Conservation (phyloP, 306 rosid genomes). For the Argentina anserina region DNA sequence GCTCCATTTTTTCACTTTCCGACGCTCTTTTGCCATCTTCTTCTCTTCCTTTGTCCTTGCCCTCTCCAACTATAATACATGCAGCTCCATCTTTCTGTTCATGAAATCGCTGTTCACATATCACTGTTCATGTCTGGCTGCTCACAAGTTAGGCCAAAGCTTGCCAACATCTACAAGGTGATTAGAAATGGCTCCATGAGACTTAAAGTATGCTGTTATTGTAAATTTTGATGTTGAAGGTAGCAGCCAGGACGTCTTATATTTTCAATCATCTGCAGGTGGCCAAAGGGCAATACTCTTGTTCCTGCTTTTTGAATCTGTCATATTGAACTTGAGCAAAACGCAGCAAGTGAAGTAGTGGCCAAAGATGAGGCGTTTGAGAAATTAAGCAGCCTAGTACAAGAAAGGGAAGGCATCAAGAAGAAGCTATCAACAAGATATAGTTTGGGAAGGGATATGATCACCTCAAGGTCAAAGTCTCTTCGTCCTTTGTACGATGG, state of each 20-base stretch:
- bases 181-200: constrained; percentile 13
- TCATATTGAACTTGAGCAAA: constrained; percentile 47
- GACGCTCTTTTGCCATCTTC: no score
- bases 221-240: neutral
- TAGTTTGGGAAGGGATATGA: constrained; percentile 59
- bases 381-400: constrained; percentile 32
- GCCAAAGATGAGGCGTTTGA: constrained; percentile 38
- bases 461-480: constrained; percentile 30
- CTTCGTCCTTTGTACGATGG: constrained; percentile 48
- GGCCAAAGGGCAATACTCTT: constrained; percentile 50
- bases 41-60: no score
- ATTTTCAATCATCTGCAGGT: constrained; percentile 31
- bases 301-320: constrained; percentile 61
- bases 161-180: constrained; percentile 60
- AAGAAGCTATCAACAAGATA: constrained; percentile 63
- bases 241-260: constrained; percentile 3
- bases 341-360: constrained; percentile 37
- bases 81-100: no score
- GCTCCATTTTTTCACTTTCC: no score
- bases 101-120: no score
- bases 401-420: constrained; percentile 51
- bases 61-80: no score
- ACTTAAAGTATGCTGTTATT: neutral
- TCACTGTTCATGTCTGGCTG: constrained; percentile 63
- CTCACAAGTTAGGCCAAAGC: constrained; percentile 59